Base-by-base conservation (phyloP, 352 stramenopile species). In the Phytophthora gonapodyides region DNA sequence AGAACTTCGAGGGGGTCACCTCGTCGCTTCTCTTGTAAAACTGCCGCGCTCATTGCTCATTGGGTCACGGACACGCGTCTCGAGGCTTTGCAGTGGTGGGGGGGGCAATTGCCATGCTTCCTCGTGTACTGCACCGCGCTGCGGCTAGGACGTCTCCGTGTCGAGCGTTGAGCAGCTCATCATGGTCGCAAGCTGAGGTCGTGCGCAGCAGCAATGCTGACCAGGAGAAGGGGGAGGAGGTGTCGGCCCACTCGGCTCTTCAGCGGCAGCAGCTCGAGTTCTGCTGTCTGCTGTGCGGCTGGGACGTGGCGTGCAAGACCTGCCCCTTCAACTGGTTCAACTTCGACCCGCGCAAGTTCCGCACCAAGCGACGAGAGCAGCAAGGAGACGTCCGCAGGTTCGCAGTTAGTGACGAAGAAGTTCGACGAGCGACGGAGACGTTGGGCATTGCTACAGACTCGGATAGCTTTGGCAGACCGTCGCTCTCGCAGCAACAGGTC, bases 271-370 rank as follows among this genome's bases (percentile, higher is more conserved):
- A 91, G 53, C 74, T 89, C 44, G 65, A 82, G 61, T 91, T 91
- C 64, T 91, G 82, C 63, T 91, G 82, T 40, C 61, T 91, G 27
- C 43, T 91, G 38, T 77, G 79, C 49, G 82, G 82, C 1, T 91
- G 76, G 76, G 79, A 91, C 36, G 71, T 71, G 43, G 64, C 79
- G 15, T 91, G 82, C 61, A 64, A 57, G 35, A 78, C 82, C 3
- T 91, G 82, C 34, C 82, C 82, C 2, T 85, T 91, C 69, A 70
- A 88, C 52, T 91, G 82, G 82, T 82, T 65, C 54, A 65, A 73
- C 35, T 91, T 89, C 21, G 78, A 91, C 36, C 71, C 76, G 21
- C 57, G 60, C 4, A 80, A 82, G 48, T 73, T 76, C 48, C 71
- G 64, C 11, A 40, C 19, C 7, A 58, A 67, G 36, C 35, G 30